Conservation (phyloP, 164 flowering plant species). For the Magnolia kwangsiensis region DNA sequence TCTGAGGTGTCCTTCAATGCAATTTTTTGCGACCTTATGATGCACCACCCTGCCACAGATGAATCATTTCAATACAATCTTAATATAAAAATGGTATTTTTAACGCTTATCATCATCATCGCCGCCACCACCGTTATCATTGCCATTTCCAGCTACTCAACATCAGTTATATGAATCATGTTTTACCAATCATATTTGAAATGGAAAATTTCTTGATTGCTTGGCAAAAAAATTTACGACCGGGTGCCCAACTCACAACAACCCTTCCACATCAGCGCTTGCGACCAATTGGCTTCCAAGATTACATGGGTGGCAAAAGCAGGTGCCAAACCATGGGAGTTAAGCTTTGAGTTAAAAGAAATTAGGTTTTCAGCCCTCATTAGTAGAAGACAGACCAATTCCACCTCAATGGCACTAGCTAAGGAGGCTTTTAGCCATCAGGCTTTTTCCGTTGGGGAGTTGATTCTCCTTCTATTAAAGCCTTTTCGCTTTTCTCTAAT, state of each 20-base stretch:
- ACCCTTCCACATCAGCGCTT: not conserved
- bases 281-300: too few species aligned
- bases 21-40: slow-evolving; percentile 44
- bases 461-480: too few species aligned
- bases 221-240: not conserved
- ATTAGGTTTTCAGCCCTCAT: too few species aligned
- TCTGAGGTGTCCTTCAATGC: slow-evolving; percentile 26
- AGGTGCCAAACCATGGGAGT: too few species aligned
- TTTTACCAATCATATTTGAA: not conserved
- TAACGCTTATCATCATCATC: not conserved
- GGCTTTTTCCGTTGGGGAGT: too few species aligned
- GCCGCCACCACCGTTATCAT: not conserved
- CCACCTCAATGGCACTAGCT: too few species aligned
- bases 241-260: not conserved
- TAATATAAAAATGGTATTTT: not conserved
- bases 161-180: not conserved
- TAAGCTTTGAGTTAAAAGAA: too few species aligned
- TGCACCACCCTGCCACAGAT: slow-evolving; percentile 63
- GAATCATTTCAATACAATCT: slow-evolving; percentile 1
- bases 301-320: too few species aligned
- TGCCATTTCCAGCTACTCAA: too few species aligned
- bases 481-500: too few species aligned
- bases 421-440: too few species aligned
- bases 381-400: too few species aligned
- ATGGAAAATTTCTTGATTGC: not conserved